Base-by-base conservation (phyloP, 192 early-diverging fungal species). In the Rhizoclosmatium globosum region DNA sequence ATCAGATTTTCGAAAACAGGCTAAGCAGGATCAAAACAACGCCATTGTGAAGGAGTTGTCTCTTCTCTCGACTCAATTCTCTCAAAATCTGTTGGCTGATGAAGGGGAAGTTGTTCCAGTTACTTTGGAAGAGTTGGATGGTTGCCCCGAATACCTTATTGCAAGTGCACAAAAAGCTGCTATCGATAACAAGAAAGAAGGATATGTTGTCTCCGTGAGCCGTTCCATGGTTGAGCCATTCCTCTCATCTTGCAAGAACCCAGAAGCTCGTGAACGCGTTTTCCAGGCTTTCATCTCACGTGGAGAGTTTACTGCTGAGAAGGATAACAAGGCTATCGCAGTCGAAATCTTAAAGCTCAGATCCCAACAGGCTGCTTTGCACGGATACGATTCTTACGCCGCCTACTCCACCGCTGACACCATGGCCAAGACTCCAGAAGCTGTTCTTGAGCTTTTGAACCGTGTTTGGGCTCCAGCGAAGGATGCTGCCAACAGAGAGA, bases 351-450 rank as follows among this genome's bases (percentile, higher is more conserved):
- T 64, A 1, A 7, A 6, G n/a, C 61, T 64, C 11, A 7, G 61
- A 7, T 7, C 61, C 4, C 9, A 64, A 23, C 61, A 64, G 61
- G 61, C 61, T 7, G 61, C 61, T 9, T 21, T 64, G 21, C 61
- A 38, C 61, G 61, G 61, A 9, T 64, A 64, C 61, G 61, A 9
- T 6, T 38, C 61, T 0, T 64, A 17, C 21, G 61, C 61, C 11
- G 61, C 61, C n/a, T 64, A 64, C 61, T 21, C 6, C 6, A 64
- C 61, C 1, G n/a, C 61, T 7, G 61, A 64, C 1, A 64, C 6
- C 61, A 64, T 64, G 61, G 61, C 61, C 9, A 64, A 64, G 61
- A 64, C 61, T 7, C 61, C 61, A 7, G 61, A 64, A 64, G 61
- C 61, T 21, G 61, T 64, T 6, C 6, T 23, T 7, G 61, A 64